Base-by-base conservation (phyloP, 495 filamentous ascomycete species). In the Cercophora samala region DNA sequence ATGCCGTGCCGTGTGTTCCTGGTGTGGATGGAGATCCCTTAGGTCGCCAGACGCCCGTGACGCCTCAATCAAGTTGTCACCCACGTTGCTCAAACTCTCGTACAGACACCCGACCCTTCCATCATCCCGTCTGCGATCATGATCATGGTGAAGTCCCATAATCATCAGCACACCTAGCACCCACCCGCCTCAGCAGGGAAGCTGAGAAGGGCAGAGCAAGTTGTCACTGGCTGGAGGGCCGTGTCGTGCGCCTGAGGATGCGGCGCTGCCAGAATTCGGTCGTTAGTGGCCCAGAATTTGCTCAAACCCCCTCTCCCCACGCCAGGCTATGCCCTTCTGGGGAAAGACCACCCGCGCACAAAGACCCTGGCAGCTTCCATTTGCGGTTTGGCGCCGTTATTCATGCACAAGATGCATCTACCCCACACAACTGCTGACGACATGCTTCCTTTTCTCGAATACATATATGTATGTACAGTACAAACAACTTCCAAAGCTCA, bases 261-360 rank as follows among this genome's bases (percentile, higher is more conserved):
- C 58, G 58, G 58, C 26, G 21, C n/a, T 29, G 6, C 4, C 37
- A 60, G 24, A 60, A 60, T 8, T 60, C 62, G 22, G 55, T 58
- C 73, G 68, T 72, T 74, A 72, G 64, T 37, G 56, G 58, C 69
- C 70, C 73, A 77, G 76, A 83, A 82, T 64, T 73, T 83, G 81
- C 81, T 83, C 81, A 83, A 83, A 83, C 74, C 70, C 74, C 68
- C 81, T 78, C 81, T 69, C 54, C 18, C 54, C 11, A 59, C 58
- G 58, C 59, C 22, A 25, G 26, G 19, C 68, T 59, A 67, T 61
- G 3, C 70, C 66, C 29, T 22, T 66, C 67, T 52, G 24, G 67
- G 69, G 55, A 69, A 67, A 63, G 64, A 24, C 60, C 29, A 18
- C 56, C 64, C 51, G 64, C 54, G n/a, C 19, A 18, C 42, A 25